Evolutionary conservation across 805 yeast genomes (phyloP), one percentile per base, ranked within the genome.

Genomic region (Myxozyma vanderwaltii): DNA sequence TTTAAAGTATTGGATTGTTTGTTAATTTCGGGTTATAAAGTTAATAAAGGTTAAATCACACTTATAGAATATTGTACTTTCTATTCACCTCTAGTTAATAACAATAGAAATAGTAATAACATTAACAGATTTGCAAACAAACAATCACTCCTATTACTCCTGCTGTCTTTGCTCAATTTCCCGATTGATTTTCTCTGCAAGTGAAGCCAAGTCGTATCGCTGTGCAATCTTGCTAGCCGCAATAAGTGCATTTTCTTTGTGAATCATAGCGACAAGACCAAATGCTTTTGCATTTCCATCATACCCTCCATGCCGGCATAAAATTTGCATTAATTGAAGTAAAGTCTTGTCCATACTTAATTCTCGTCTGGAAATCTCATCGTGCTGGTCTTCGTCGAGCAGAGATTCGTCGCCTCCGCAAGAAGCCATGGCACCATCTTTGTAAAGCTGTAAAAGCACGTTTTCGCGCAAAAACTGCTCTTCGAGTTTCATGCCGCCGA

Each of bases 191-290:
- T 79, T 79, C 59, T 79, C 82, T 0, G 83, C 84, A 59, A 88
- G 70, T 0, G 74, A 69, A 15, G 76, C 74, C 69, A 84, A 71
- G 33, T 82, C 86, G 56, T 83, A 79, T 60, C 96, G 80, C 68
- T 88, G 88, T 0, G 96, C 90, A 55, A 92, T 88, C 73, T 87
- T 87, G 13, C 82, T 77, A 0, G 97, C 96, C 0, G 97, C 97
- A 56, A 79, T 80, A 63, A 91, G 75, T 2, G 96, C 95, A 65
- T 86, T 84, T 62, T 88, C 92, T 65, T 84, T 86, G 66, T 84
- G 82, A 66, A 92, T 77, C 68, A 87, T 83, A 61, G 78, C 80
- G 6, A 84, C 91, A 29, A 94, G 71, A 35, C 86, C 84, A 62
- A 83, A 76, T 0, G 96, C 94, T 71, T 86, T 86, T 54, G 80